Percentiles rank a stretch among this genome's conserved stretches.
Evolutionary conservation across 306 rosid species (phyloP).

Genomic region (Dalbergia oliveri): DNA sequence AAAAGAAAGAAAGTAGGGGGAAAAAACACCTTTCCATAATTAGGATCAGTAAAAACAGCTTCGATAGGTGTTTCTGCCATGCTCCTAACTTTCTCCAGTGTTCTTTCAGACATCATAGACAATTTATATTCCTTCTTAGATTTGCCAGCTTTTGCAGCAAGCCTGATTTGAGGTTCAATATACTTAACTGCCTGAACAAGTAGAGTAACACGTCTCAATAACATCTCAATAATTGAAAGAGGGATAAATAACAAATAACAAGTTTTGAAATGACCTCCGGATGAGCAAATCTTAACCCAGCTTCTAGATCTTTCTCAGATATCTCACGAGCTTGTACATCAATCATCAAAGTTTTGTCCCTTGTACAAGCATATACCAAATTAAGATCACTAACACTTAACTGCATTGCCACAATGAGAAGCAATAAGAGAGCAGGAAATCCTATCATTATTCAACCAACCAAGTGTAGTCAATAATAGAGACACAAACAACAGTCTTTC

Average conservation of each 20-base stretch:
- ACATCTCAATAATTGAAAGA: constrained; percentile 29
- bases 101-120: constrained; percentile 84
- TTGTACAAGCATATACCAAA: constrained; percentile 92
- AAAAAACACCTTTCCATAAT: constrained; percentile 84
- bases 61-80: constrained; percentile 84
- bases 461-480: constrained; percentile 1
- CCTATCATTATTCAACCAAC: constrained; percentile 31
- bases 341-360: constrained; percentile 96
- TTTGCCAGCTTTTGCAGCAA: constrained; percentile 94
- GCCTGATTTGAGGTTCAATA: constrained; percentile 90
- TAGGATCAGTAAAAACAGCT: constrained; percentile 90
- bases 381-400: constrained; percentile 90
- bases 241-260: neutral
- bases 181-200: constrained; percentile 83
- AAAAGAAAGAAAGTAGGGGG: constrained; percentile 14
- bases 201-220: constrained; percentile 46
- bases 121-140: constrained; percentile 83
- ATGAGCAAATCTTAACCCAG: constrained; percentile 93
- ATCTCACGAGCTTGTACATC: constrained; percentile 97
- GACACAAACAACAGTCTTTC: constrained; percentile 12
- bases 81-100: constrained; percentile 74
- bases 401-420: constrained; percentile 61
- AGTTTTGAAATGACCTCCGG: constrained; percentile 72
- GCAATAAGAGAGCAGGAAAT: constrained; percentile 42
- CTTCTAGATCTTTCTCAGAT: constrained; percentile 87